phyloP scores from a whole-genome alignment of 176 grass and related monocot species.

The Zoysia japonica region DNA sequence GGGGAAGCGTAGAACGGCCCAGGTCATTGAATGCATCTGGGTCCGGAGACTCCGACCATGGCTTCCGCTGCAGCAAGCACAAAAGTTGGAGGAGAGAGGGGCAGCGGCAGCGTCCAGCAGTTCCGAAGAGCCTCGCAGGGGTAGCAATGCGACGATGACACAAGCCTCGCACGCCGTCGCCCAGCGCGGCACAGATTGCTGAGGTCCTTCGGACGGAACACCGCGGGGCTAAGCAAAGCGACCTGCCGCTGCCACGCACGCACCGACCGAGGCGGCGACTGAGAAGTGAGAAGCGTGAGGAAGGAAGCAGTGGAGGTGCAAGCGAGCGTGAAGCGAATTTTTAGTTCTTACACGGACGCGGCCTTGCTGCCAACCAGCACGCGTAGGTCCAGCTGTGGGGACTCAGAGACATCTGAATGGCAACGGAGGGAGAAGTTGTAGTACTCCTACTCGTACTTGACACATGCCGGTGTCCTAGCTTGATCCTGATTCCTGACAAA shows the following conservation, averaged over 20 bases:
- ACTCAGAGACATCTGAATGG: constrained; percentile 20
- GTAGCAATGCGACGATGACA: constrained; percentile 43
- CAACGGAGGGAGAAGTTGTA: not conserved
- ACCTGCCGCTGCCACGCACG: not conserved
- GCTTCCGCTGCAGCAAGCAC: constrained; percentile 37
- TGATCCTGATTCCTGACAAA: not conserved
- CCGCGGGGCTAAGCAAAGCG: not conserved
- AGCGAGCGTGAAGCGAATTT: not conserved
- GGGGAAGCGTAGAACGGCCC: constrained; percentile 30
- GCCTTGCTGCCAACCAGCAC: not conserved
- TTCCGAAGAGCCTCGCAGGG: not conserved
- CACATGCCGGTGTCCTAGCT: not conserved
- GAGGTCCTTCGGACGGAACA: constrained; percentile 23
- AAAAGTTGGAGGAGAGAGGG: constrained; percentile 40
- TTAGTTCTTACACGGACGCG: not conserved
- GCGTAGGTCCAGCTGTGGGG: not conserved
- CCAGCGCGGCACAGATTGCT: constrained; percentile 45
- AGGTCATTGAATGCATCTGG: constrained; percentile 56
- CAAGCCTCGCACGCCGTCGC: not conserved
- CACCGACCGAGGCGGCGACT: not conserved
- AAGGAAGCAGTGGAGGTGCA: constrained; percentile 11
- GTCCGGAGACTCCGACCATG: constrained; percentile 37
- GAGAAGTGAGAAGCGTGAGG: not conserved
- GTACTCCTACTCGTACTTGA: not conserved
- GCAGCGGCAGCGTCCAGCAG: not conserved